A percentile compares a stretch with the other conserved stretches of the same genome.
Evolutionary conservation across 2,329 filamentous ascomycete genomes (phyloP).

Genomic region (Mariannaea elegans): DNA sequence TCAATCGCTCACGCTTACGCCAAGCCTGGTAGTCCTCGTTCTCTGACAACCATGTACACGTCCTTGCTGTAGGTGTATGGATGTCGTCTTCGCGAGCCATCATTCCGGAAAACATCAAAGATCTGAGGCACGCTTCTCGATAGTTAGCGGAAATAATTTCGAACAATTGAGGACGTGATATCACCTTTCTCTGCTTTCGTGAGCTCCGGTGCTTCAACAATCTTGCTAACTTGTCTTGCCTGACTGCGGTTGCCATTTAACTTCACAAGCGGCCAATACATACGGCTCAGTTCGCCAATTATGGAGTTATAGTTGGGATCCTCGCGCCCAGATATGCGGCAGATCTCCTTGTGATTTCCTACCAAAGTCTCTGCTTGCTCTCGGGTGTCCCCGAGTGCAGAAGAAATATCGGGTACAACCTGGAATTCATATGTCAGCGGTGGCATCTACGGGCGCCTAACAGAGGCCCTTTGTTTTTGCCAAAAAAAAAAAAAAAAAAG

Average conservation of each 20-base stretch:
- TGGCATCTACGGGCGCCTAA: too few relatives aligned
- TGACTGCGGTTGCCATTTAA: too few relatives aligned
- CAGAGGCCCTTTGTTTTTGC: too few relatives aligned
- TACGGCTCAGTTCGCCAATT: background rate
- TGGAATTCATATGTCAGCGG: background rate
- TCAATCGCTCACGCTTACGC: background rate
- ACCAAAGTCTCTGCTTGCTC: constrained; percentile 21
- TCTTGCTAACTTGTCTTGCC: too few relatives aligned
- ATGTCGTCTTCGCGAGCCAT: background rate
- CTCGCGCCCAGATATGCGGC: background rate
- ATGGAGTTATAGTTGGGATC: constrained; percentile 22
- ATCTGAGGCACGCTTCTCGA: background rate
- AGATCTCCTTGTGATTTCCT: constrained; percentile 20
- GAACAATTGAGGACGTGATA: background rate
- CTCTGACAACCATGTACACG: background rate
- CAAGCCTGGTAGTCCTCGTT: constrained; percentile 3
- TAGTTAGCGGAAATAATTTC: background rate
- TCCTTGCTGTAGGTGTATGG: background rate
- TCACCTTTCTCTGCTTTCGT: too few relatives aligned
- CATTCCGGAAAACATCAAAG: constrained; percentile 7
- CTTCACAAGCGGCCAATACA: background rate
- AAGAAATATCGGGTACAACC: constrained; percentile 22
- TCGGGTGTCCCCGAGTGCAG: background rate
- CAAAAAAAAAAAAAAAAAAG: too few relatives aligned
- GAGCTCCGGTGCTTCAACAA: background rate